These are phyloP conservation scores for Ophiostoma novo-ulmi DNA, from an alignment of 2,329 filamentous ascomycete genomes.

Conservation along the genomic window DNA sequence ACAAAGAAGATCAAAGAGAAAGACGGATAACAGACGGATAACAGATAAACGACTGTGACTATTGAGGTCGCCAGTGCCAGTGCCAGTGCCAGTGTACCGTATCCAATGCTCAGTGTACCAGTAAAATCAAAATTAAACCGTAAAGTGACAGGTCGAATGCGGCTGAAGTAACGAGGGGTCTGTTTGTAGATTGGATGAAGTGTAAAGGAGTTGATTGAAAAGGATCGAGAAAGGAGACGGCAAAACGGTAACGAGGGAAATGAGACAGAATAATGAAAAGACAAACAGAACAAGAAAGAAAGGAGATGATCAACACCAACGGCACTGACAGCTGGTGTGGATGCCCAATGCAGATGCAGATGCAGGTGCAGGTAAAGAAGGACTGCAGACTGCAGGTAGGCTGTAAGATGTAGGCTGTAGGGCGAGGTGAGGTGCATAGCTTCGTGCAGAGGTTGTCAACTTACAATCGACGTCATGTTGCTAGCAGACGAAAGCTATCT, in stretches of 20 bases:
- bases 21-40: too few relatives aligned
- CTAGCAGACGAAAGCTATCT: neutral
- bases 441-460: neutral
- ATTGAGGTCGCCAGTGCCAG: too few relatives aligned
- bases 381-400: neutral
- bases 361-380: neutral
- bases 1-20: neutral
- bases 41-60: neutral
- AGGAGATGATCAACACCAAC: neutral
- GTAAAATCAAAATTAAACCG: neutral
- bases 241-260: neutral
- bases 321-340: slow-evolving; percentile 12
- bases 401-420: neutral
- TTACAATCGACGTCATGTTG: slow-evolving; percentile 18
- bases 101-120: neutral
- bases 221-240: neutral
- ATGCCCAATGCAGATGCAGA: slow-evolving; percentile 8
- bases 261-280: neutral
- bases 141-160: slow-evolving; percentile 14
- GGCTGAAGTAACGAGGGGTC: neutral
- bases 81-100: too few relatives aligned
- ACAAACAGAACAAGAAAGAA: neutral
- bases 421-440: neutral
- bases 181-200: neutral
- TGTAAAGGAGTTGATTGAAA: neutral